These are phyloP conservation scores for Phaffia australis DNA, from an alignment of 768 basidiomycete genomes.

Conservation along the genomic window DNA sequence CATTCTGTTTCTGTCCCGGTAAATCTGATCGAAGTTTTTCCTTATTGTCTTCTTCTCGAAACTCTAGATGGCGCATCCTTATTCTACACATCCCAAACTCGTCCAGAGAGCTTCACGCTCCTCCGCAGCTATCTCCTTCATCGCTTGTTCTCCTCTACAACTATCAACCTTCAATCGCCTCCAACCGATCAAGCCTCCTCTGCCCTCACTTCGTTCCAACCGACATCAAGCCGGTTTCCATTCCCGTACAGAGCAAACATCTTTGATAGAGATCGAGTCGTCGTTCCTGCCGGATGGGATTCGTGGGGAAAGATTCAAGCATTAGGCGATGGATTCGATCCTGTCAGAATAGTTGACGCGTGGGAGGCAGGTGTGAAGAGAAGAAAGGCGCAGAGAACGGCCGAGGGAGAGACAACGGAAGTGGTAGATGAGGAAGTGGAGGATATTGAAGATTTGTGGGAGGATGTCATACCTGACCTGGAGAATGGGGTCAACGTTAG, in stretches of 20 bases:
- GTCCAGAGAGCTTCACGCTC: conserved; percentile 60
- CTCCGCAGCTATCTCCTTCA: conserved; percentile 78
- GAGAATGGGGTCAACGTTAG: conserved; percentile 40
- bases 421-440: conserved; percentile 42
- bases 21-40: background rate
- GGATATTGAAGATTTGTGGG: conserved; percentile 59
- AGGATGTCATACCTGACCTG: conserved; percentile 53
- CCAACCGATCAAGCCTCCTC: conserved; percentile 39
- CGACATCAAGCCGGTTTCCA: conserved; percentile 59
- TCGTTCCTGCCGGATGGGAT: conserved; percentile 95
- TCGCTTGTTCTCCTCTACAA: conserved; percentile 60
- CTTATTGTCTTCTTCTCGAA: background rate
- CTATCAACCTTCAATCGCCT: conserved; percentile 40
- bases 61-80: conserved; percentile 72
- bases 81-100: conserved; percentile 72
- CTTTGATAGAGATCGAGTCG: conserved; percentile 79
- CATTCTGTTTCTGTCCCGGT: background rate
- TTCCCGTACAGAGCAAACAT: conserved; percentile 81
- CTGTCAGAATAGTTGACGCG: conserved; percentile 38
- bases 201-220: conserved; percentile 38
- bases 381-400: conserved; percentile 52
- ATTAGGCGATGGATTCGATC: conserved; percentile 81
- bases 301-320: conserved; percentile 93
- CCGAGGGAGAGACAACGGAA: conserved; percentile 39
- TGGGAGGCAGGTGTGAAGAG: conserved; percentile 31